Evolutionary conservation across 78 protist species (phyloP).

Genomic region (Emiliania huxleyi): DNA sequence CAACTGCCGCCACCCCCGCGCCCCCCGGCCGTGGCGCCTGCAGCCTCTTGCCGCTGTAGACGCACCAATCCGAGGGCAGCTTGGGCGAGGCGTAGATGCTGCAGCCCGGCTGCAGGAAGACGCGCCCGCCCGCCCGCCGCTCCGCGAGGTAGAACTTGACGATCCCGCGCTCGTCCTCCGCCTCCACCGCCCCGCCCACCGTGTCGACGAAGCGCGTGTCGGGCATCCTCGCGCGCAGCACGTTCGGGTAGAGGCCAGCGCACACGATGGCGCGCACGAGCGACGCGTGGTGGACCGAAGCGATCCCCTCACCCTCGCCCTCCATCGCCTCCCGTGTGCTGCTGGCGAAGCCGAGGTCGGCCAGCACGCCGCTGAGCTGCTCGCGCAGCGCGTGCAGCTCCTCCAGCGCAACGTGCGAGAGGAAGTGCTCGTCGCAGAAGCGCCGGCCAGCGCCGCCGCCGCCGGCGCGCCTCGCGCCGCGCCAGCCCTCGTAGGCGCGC

Average conservation of each 20-base stretch:
- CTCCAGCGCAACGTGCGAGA: not conserved
- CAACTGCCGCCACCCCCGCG: no score
- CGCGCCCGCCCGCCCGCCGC: not conserved
- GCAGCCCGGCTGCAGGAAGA: constrained; percentile 56
- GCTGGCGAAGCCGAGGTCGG: not conserved
- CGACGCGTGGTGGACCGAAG: not conserved
- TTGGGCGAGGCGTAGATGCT: not conserved
- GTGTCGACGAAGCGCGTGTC: not conserved
- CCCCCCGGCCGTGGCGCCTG: constrained; percentile 21
- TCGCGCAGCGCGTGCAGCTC: not conserved
- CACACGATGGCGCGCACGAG: constrained; percentile 60
- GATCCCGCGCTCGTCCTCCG: constrained; percentile 24
- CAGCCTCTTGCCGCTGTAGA: constrained; percentile 48
- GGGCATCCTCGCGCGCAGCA: constrained; percentile 19
- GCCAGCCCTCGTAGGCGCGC: constrained; percentile 67
- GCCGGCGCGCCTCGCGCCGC: not conserved
- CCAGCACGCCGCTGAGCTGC: not conserved
- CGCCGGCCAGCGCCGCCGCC: not conserved
- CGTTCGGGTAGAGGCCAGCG: constrained; percentile 74
- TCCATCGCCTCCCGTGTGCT: not conserved
- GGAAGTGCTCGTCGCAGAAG: not conserved
- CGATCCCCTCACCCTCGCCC: not conserved
- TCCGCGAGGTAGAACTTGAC: not conserved
- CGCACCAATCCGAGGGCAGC: constrained; percentile 30
- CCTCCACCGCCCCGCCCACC: constrained; percentile 28